Evolutionary conservation across 2,329 filamentous ascomycete genomes (phyloP).

Genomic region (Penicillium capsulatum): DNA sequence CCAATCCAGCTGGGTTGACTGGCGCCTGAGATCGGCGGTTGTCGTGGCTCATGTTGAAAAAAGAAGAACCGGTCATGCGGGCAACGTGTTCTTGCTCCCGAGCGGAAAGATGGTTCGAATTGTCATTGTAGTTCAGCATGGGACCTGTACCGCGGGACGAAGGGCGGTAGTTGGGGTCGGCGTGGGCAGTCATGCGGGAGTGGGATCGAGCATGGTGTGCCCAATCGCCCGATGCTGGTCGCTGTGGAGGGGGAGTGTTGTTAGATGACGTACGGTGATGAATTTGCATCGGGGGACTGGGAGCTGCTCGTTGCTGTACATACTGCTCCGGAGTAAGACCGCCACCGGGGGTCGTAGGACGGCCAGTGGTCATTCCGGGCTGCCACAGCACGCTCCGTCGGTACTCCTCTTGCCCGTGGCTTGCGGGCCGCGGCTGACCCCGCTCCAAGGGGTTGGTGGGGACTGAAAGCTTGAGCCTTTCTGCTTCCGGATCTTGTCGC

Average conservation of each 20-base stretch:
- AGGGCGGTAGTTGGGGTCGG: constrained; percentile 26
- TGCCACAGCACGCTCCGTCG: constrained; percentile 74
- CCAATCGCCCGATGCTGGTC: constrained; percentile 41
- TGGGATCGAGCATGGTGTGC: constrained; percentile 30
- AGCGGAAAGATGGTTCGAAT: constrained; percentile 66
- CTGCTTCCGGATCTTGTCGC: constrained; percentile 32
- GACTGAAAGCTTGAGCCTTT: constrained; percentile 25
- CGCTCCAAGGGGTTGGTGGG: constrained; percentile 28
- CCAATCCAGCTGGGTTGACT: constrained; percentile 56
- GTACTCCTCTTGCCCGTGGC: constrained; percentile 48
- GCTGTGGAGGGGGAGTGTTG: constrained; percentile 42
- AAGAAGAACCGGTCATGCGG: constrained; percentile 69
- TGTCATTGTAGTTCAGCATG: constrained; percentile 49
- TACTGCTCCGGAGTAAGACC: constrained; percentile 76
- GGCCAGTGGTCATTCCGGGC: constrained; percentile 56
- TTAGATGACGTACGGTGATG: constrained; percentile 60
- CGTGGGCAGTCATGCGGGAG: constrained; percentile 31
- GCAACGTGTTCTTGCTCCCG: constrained; percentile 87
- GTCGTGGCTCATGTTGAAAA: constrained; percentile 62
- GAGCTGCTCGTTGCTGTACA: constrained; percentile 69
- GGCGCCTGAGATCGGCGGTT: constrained; percentile 50
- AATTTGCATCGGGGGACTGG: constrained; percentile 53
- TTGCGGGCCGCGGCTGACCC: constrained; percentile 38
- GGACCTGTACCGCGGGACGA: constrained; percentile 57
- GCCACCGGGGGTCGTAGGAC: constrained; percentile 46